Evolutionary conservation across 108 stramenopile genomes (phyloP), one percentile per base, ranked within the genome.

Genomic region (Conticribra weissflogii): DNA sequence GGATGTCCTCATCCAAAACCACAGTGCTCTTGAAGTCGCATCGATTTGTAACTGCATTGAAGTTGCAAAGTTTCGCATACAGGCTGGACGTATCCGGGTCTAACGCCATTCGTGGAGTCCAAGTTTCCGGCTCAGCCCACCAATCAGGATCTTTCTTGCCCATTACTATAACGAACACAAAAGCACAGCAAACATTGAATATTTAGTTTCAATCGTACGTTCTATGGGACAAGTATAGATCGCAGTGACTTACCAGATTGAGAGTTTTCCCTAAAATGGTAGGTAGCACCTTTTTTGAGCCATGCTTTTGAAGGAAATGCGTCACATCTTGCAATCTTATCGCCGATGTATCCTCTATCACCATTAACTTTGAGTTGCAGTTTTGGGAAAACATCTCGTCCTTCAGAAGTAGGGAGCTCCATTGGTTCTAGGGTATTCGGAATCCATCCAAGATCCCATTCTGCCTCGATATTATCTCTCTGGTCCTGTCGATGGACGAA

Each of bases 221-320:
- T n/a, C n/a, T n/a, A n/a, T n/a, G n/a, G n/a, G n/a, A n/a, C n/a
- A n/a, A n/a, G n/a, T n/a, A n/a, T n/a, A n/a, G n/a, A n/a, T n/a
- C n/a, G n/a, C n/a, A n/a, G n/a, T n/a, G n/a, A n/a, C n/a, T n/a
- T n/a, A n/a, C n/a, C 28, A 18, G 34, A 49, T 25, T 67, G 74
- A 21, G 67, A 67, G 28, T 67, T 36, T 25, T 59, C 36, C 36
- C 74, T 27, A 44, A 75, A 68, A 27, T 54, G 41, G 25, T 23
- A 75, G 8, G 59, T 49, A 28, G 74, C 74, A 24, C 74, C 74
- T 54, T 75, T 75, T 19, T 58, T 55, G 3, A 75, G 50, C 74
- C 74, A 75, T 33, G 74, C 22, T 41, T 46, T 67, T 36, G 14
- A 0, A 27, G 51, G 64, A 22, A 46, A 19, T 5, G 51, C 34